phyloP scores from a whole-genome alignment of 2,329 filamentous ascomycete genomes.

The Arthrocladium fulminans region DNA sequence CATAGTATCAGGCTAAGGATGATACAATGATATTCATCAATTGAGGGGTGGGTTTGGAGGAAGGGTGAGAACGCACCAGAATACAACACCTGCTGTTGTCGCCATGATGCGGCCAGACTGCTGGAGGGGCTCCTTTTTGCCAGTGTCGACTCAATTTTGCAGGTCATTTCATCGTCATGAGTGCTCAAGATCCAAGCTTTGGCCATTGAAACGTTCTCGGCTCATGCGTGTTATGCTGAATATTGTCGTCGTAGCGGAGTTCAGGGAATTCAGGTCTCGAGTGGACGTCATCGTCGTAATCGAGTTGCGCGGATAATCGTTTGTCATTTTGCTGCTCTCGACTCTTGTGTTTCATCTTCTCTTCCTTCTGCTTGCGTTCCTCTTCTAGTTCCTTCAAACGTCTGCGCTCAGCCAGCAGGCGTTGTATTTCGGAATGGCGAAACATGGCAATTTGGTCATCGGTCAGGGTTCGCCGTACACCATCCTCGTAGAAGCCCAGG shows the following conservation, averaged over 20 bases:
- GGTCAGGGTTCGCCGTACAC: conserved; percentile 78
- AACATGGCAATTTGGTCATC: conserved; percentile 88
- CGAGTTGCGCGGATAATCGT: conserved; percentile 1
- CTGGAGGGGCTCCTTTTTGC: too few species aligned
- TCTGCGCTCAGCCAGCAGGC: conserved; percentile 49
- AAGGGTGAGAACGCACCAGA: conserved; percentile 4
- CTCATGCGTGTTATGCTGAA: not conserved
- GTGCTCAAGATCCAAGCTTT: conserved; percentile 2
- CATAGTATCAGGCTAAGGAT: conserved; percentile 78
- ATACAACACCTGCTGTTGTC: too few species aligned
- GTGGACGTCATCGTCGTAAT: conserved; percentile 14
- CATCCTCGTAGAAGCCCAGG: conserved; percentile 78
- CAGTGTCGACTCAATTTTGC: too few species aligned
- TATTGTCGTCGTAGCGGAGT: conserved; percentile 2
- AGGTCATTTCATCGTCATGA: not conserved
- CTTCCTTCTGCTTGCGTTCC: conserved; percentile 7
- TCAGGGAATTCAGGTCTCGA: not conserved
- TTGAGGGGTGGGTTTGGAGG: conserved; percentile 18
- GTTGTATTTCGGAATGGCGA: conserved; percentile 75
- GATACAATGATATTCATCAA: conserved; percentile 87
- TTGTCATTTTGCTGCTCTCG: not conserved
- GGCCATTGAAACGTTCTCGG: conserved; percentile 20
- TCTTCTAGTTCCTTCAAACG: conserved; percentile 12
- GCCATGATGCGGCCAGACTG: too few species aligned
- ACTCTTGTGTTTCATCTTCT: not conserved